phyloP scores from a whole-genome alignment of 2,329 filamentous ascomycete species.

The Magnaporthiopsis incrustans region DNA sequence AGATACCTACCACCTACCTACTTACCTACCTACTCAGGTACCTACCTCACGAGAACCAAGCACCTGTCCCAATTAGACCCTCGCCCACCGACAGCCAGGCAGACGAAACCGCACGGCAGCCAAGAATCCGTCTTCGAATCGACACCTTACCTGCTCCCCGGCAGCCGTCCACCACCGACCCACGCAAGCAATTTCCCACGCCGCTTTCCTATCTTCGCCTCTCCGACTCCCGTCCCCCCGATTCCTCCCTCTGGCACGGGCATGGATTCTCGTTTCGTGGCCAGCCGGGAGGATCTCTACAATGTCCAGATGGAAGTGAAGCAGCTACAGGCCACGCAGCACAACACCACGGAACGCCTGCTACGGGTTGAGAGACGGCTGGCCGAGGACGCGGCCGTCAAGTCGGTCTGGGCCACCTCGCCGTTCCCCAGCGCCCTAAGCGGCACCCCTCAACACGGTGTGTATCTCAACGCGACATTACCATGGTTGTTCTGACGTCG shows the following conservation, averaged over 20 bases:
- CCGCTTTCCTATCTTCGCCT: not conserved
- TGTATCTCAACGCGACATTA: not conserved
- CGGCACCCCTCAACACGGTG: conserved; percentile 82
- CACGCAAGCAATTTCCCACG: not conserved
- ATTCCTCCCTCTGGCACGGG: conserved; percentile 23
- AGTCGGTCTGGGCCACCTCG: conserved; percentile 85
- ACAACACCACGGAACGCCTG: conserved; percentile 53
- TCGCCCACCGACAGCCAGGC: not conserved
- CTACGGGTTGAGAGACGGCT: conserved; percentile 57
- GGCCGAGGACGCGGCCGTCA: conserved; percentile 59
- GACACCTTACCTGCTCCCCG: not conserved
- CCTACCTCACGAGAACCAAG: not conserved
- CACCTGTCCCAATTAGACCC: not conserved
- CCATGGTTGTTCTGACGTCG: conserved; percentile 1
- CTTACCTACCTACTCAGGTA: no score
- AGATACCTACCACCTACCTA: not conserved
- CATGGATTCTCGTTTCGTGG: conserved; percentile 57
- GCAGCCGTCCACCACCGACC: not conserved
- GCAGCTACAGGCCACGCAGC: conserved; percentile 56
- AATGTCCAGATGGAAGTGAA: conserved; percentile 64
- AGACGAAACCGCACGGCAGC: not conserved
- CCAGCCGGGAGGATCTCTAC: conserved; percentile 57
- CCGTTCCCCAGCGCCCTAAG: conserved; percentile 82
- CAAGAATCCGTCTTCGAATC: not conserved
- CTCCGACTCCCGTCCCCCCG: not conserved